Percentiles rank a stretch among this genome's conserved stretches.
phyloP scores from a whole-genome alignment of 148 eudicot genomes.

The Dianthus caryophyllus region DNA sequence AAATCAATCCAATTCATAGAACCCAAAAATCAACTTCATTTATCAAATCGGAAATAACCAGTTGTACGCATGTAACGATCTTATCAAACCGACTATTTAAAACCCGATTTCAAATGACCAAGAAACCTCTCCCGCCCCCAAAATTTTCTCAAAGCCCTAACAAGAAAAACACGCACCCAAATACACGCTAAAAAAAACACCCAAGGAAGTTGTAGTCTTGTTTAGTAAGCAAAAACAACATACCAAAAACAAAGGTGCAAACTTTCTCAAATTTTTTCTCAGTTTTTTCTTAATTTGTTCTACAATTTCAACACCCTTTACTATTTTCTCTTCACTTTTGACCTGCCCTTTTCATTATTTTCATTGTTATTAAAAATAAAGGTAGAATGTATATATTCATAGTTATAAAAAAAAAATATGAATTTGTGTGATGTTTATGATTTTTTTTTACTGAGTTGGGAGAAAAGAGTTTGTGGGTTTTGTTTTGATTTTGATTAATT shows the following conservation, averaged over 20 bases:
- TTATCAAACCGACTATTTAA: not conserved
- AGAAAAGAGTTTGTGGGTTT: constrained; percentile 9
- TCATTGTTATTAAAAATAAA: not conserved
- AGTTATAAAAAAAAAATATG: not conserved
- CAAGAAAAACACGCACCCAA: not conserved
- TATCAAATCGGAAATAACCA: no score
- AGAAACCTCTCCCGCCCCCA: constrained; percentile 19
- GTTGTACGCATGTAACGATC: no score
- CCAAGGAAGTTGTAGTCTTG: not conserved
- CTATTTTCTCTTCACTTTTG: constrained; percentile 4
- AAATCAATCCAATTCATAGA: no score
- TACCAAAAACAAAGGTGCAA: not conserved
- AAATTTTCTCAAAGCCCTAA: constrained; percentile 11
- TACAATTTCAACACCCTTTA: not conserved
- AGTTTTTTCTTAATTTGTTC: not conserved
- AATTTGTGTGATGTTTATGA: no score
- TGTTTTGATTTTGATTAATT: not conserved
- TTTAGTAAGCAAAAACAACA: not conserved
- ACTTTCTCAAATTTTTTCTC: not conserved
- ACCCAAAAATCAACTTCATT: no score
- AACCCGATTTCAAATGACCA: constrained; percentile 9
- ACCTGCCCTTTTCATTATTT: not conserved
- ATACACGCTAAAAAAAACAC: not conserved
- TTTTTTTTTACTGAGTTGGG: constrained; percentile 1
- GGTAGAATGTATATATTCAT: constrained; percentile 2